phyloP scores from a whole-genome alignment of 345 rosid genomes.

The Corchorus olitorius region DNA sequence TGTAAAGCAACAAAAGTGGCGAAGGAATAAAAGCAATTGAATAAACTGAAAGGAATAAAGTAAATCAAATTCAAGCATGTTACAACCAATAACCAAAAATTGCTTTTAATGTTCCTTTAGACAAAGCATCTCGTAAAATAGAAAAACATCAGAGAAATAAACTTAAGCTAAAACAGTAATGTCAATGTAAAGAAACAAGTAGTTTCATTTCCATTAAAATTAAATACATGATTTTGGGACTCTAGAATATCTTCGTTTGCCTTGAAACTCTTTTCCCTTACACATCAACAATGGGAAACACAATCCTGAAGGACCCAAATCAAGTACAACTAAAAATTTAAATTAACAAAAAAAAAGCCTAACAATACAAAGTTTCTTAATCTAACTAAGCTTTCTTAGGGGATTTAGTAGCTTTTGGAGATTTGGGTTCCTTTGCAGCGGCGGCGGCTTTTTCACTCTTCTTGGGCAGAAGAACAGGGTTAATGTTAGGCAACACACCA shows the following conservation, averaged over 20 bases:
- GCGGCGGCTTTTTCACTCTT: constrained; percentile 46
- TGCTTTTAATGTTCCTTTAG: background rate
- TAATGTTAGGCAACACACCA: constrained; percentile 70
- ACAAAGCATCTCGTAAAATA: background rate
- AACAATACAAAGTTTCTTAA: background rate
- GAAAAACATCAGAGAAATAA: background rate
- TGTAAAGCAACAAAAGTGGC: no score
- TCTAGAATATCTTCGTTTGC: background rate
- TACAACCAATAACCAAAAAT: background rate
- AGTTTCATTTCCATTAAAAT: background rate
- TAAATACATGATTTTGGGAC: background rate
- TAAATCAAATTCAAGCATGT: background rate
- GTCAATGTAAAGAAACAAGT: background rate
- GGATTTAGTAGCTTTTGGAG: constrained; percentile 70
- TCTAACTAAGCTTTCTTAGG: constrained; percentile 53
- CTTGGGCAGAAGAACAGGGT: constrained; percentile 68
- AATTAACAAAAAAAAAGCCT: background rate
- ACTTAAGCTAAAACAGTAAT: background rate
- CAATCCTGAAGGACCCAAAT: constrained; percentile 1
- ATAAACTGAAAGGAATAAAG: background rate
- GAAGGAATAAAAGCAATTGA: background rate
- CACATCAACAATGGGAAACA: background rate
- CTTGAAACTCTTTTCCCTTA: background rate
- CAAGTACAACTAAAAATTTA: background rate
- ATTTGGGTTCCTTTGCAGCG: constrained; percentile 43